phyloP scores from a whole-genome alignment of 2,329 filamentous ascomycete genomes.

The Paramyrothecium roridum region DNA sequence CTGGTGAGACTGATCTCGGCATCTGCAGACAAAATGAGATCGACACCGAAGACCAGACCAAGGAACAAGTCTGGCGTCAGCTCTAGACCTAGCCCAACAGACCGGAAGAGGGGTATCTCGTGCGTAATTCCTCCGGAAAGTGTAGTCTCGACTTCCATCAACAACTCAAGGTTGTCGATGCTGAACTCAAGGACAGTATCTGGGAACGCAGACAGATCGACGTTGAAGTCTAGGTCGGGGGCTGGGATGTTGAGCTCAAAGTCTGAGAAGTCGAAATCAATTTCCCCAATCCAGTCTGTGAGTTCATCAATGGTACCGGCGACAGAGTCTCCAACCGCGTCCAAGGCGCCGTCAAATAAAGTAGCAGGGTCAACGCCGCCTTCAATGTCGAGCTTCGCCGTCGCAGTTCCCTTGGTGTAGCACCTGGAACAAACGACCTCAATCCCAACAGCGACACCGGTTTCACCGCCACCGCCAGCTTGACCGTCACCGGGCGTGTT shows the following conservation, averaged over 20 bases:
- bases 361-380: conserved; percentile 35
- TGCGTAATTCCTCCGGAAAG: conserved; percentile 40
- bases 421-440: conserved; percentile 22
- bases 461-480: too few relatives aligned
- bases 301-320: conserved; percentile 28
- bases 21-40: conserved; percentile 48
- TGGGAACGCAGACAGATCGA: conserved; percentile 38
- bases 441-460: not conserved
- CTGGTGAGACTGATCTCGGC: conserved; percentile 45
- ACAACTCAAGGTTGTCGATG: conserved; percentile 51
- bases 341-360: conserved; percentile 7
- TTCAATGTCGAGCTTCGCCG: conserved; percentile 36
- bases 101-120: conserved; percentile 44
- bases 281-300: conserved; percentile 21
- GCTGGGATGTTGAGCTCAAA: conserved; percentile 4
- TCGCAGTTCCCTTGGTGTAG: conserved; percentile 46
- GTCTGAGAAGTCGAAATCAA: conserved; percentile 28
- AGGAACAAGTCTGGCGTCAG: conserved; percentile 35
- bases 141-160: conserved; percentile 41
- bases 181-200: conserved; percentile 39
- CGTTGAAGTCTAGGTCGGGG: conserved; percentile 36
- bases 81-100: conserved; percentile 33
- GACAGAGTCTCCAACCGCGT: conserved; percentile 23
- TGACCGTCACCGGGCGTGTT: too few relatives aligned
- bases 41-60: conserved; percentile 45